Evolutionary conservation across 1,284 basidiomycete species (phyloP).

Genomic region (Sporisorium reilianum): DNA sequence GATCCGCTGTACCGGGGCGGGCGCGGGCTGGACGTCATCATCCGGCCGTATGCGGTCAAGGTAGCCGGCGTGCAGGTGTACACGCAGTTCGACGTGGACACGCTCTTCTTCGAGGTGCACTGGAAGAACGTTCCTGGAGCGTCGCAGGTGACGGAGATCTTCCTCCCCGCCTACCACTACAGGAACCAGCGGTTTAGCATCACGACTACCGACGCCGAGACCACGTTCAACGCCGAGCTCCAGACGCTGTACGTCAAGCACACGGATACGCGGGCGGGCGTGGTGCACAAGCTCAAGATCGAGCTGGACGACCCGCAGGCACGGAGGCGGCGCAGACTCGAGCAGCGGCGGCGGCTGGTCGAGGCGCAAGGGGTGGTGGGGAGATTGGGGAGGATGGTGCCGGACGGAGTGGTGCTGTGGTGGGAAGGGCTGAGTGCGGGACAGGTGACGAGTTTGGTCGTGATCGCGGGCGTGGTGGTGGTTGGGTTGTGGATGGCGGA

Average conservation of each 20-base stretch:
- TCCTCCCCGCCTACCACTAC: slow-evolving; percentile 55
- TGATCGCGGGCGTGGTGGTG: slow-evolving; percentile 18
- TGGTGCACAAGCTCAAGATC: slow-evolving; percentile 47
- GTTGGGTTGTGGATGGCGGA: slow-evolving; percentile 26
- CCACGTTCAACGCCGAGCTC: slow-evolving; percentile 31
- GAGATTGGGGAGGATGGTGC: slow-evolving; percentile 9
- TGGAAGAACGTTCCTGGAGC: slow-evolving; percentile 53
- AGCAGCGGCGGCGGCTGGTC: slow-evolving; percentile 11
- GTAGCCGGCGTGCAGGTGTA: slow-evolving; percentile 65
- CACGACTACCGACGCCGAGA: slow-evolving; percentile 40
- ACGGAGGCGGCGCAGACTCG: slow-evolving; percentile 14
- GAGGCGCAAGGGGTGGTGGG: slow-evolving; percentile 11
- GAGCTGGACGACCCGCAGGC: slow-evolving; percentile 23
- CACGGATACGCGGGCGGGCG: slow-evolving; percentile 25
- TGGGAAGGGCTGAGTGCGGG: slow-evolving; percentile 19
- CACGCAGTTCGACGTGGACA: slow-evolving; percentile 54
- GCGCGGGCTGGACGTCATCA: slow-evolving; percentile 79
- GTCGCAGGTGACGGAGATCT: slow-evolving; percentile 53
- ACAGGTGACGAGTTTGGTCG: slow-evolving; percentile 23
- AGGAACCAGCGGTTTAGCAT: slow-evolving; percentile 31
- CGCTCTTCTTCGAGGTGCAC: slow-evolving; percentile 54
- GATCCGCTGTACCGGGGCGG: slow-evolving; percentile 80
- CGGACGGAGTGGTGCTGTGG: slow-evolving; percentile 24
- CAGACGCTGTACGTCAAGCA: slow-evolving; percentile 58
- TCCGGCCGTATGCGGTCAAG: slow-evolving; percentile 68